Conservation (phyloP, 805 yeast genomes). For the Jamesozyma rosinii region DNA sequence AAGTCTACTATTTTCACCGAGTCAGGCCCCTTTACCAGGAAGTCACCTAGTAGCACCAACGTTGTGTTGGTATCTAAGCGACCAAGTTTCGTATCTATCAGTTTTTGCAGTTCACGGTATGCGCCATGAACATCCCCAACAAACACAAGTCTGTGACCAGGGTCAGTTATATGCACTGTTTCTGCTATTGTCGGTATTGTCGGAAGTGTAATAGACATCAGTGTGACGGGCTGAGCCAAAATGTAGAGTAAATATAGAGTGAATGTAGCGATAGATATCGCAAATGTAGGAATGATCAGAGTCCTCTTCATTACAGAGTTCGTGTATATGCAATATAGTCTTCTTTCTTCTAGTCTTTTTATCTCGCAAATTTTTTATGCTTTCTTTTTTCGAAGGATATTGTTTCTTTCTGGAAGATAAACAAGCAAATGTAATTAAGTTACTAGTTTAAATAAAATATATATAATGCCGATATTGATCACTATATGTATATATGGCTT, state of each 20-base stretch:
- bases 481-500: too few relatives aligned
- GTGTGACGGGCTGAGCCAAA: background rate
- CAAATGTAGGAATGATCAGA: background rate
- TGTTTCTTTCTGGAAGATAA: too few relatives aligned
- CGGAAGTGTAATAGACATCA: background rate
- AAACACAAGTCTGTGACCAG: constrained; percentile 42
- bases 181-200: constrained; percentile 4
- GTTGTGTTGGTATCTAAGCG: constrained; percentile 34
- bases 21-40: constrained; percentile 74
- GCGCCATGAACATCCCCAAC: constrained; percentile 90
- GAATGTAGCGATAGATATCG: background rate
- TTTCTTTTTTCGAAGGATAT: too few relatives aligned
- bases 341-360: too few relatives aligned
- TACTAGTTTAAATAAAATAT: too few relatives aligned
- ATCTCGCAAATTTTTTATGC: too few relatives aligned
- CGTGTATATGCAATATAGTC: too few relatives aligned
- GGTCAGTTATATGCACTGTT: constrained; percentile 4
- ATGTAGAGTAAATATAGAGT: background rate
- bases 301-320: background rate
- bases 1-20: constrained; percentile 60
- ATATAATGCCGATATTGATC: too few relatives aligned
- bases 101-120: constrained; percentile 41
- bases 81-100: constrained; percentile 41
- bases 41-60: constrained; percentile 72
- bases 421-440: too few relatives aligned